A percentile compares a stretch with the other conserved stretches of the same genome.
phyloP scores from a whole-genome alignment of 352 stramenopile genomes.

The Globisporangium okanoganense region DNA sequence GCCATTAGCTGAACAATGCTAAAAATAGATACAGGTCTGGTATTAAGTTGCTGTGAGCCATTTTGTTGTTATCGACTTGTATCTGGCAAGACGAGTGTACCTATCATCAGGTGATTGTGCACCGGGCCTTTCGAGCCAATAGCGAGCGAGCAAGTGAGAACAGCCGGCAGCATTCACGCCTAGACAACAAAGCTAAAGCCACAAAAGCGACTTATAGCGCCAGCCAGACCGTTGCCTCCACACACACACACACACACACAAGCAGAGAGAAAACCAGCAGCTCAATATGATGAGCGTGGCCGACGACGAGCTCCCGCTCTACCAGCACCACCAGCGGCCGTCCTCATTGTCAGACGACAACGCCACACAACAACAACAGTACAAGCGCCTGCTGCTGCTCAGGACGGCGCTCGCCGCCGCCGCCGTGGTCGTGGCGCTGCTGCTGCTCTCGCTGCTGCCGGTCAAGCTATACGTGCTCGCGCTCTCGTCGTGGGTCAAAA shows the following conservation, averaged over 20 bases:
- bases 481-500: slow-evolving; percentile 44
- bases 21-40: background rate
- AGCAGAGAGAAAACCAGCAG: background rate
- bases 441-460: slow-evolving; percentile 39
- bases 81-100: background rate
- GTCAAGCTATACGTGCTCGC: slow-evolving; percentile 40
- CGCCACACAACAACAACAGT: background rate
- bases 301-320: slow-evolving; percentile 5
- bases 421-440: background rate
- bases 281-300: background rate
- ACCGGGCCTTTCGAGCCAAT: background rate
- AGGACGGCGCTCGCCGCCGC: slow-evolving; percentile 1
- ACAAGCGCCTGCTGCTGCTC: slow-evolving; percentile 1
- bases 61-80: background rate
- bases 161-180: background rate
- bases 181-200: background rate
- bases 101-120: slow-evolving; percentile 1
- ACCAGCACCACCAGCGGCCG: background rate
- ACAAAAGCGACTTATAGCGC: background rate
- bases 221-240: background rate
- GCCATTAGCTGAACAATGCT: too few relatives aligned
- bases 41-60: background rate
- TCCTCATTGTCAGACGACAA: background rate
- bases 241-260: background rate
- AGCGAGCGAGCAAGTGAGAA: background rate